Conservation (phyloP, 768 basidiomycete species). For the Mycena galopus region DNA sequence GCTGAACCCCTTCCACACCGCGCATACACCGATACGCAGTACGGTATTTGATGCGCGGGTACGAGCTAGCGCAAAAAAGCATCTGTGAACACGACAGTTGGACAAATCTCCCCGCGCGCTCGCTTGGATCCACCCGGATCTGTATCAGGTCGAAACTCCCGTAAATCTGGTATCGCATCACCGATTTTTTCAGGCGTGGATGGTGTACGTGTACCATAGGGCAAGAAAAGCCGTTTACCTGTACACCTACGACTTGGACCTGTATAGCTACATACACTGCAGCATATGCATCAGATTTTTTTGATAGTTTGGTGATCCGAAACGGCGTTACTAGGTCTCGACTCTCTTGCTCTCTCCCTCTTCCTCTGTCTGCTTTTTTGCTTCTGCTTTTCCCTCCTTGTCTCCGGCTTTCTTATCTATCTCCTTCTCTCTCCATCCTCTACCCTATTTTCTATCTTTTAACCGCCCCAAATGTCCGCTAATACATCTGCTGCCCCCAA, state of each 20-base stretch:
- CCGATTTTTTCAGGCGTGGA: neutral
- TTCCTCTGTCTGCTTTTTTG: neutral
- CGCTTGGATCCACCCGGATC: neutral
- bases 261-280: neutral
- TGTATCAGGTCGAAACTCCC: neutral
- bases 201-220: neutral
- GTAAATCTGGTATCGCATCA: neutral
- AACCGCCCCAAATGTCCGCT: slow-evolving; percentile 34
- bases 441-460: slow-evolving; percentile 28
- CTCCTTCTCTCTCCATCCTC: slow-evolving; percentile 10
- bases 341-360: neutral
- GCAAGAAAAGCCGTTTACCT: neutral
- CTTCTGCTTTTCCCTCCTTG: slow-evolving; percentile 4
- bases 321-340: neutral
- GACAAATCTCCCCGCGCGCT: neutral
- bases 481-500: slow-evolving; percentile 46
- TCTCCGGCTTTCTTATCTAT: neutral
- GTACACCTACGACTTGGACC: neutral
- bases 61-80: slow-evolving; percentile 87
- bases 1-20: slow-evolving; percentile 97
- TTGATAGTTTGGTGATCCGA: neutral
- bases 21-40: slow-evolving; percentile 87
- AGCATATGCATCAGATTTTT: neutral
- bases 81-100: slow-evolving; percentile 59
- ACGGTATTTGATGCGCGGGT: slow-evolving; percentile 86